phyloP scores from a whole-genome alignment of 805 yeast species.

The Metschnikowia chrysomelidarum region DNA sequence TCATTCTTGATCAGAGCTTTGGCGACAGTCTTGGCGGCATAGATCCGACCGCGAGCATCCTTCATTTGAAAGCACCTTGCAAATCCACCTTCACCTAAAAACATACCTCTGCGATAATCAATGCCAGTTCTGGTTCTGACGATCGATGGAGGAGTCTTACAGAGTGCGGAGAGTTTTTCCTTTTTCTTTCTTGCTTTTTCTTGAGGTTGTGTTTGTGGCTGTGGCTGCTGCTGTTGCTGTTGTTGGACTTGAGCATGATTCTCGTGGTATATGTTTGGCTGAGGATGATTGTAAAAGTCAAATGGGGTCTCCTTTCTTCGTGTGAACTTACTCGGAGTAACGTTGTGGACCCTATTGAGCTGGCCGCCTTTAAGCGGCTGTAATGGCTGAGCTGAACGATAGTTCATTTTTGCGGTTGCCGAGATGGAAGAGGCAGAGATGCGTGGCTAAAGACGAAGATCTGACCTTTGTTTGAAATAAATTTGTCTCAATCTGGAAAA shows the following conservation, averaged over 20 bases:
- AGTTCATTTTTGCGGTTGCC: slow-evolving; percentile 12
- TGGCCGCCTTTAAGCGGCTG: slow-evolving; percentile 56
- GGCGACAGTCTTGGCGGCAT: slow-evolving; percentile 97
- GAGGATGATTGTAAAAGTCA: slow-evolving; percentile 18
- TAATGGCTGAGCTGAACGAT: slow-evolving; percentile 43
- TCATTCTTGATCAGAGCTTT: slow-evolving; percentile 89
- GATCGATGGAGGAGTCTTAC: slow-evolving; percentile 95
- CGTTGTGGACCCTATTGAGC: slow-evolving; percentile 43
- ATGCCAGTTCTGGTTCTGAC: slow-evolving; percentile 84
- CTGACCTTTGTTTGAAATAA: not conserved
- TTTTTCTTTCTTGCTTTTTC: slow-evolving; percentile 57
- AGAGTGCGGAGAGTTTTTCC: slow-evolving; percentile 84
- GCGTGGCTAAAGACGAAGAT: not conserved
- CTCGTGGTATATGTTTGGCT: slow-evolving; percentile 13
- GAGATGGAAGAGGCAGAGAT: not conserved
- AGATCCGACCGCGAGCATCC: slow-evolving; percentile 81
- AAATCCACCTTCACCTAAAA: slow-evolving; percentile 97
- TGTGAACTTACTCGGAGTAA: slow-evolving; percentile 39
- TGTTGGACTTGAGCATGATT: slow-evolving; percentile 16
- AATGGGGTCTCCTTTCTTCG: slow-evolving; percentile 24
- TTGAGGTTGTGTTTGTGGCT: slow-evolving; percentile 22
- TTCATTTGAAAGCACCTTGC: slow-evolving; percentile 98
- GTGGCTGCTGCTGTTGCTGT: slow-evolving; percentile 23
- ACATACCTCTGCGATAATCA: slow-evolving; percentile 86
- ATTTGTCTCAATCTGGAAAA: not conserved